A percentile compares a stretch with the other conserved stretches of the same genome.
Evolutionary conservation across 345 rosid species (phyloP).

Genomic region (Brassica carinata): DNA sequence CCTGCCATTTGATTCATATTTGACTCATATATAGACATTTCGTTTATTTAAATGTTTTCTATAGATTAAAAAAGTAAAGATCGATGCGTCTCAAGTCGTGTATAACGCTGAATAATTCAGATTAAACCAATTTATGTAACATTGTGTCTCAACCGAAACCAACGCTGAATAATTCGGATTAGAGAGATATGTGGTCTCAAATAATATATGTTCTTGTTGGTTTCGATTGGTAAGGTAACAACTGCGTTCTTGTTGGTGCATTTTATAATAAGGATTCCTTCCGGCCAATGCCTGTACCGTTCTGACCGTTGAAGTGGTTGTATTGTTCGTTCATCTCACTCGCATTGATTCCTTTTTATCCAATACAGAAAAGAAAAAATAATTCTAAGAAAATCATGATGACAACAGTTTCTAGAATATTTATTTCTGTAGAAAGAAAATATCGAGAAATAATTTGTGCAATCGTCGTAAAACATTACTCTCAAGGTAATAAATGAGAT

Average conservation of each 20-base stretch:
- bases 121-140: too few species aligned
- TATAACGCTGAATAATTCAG: too few species aligned
- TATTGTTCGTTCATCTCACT: neutral
- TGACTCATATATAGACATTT: too few species aligned
- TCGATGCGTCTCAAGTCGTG: too few species aligned
- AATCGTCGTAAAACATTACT: neutral
- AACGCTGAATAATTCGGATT: too few species aligned
- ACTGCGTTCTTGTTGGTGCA: neutral
- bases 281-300: neutral
- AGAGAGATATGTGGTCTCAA: too few species aligned
- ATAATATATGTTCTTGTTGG: too few species aligned
- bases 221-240: too few species aligned
- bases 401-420: neutral
- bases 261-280: neutral
- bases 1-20: too few species aligned
- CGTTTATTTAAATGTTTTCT: too few species aligned
- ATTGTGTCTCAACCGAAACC: too few species aligned
- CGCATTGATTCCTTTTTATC: neutral
- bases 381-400: neutral
- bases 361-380: neutral
- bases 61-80: too few species aligned
- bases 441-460: neutral
- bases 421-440: neutral
- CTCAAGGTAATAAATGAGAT: neutral
- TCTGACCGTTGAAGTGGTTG: neutral